These are phyloP conservation scores for Hordeum pubiflorum DNA, from an alignment of 202 grass and related monocot genomes.

Conservation along the genomic window DNA sequence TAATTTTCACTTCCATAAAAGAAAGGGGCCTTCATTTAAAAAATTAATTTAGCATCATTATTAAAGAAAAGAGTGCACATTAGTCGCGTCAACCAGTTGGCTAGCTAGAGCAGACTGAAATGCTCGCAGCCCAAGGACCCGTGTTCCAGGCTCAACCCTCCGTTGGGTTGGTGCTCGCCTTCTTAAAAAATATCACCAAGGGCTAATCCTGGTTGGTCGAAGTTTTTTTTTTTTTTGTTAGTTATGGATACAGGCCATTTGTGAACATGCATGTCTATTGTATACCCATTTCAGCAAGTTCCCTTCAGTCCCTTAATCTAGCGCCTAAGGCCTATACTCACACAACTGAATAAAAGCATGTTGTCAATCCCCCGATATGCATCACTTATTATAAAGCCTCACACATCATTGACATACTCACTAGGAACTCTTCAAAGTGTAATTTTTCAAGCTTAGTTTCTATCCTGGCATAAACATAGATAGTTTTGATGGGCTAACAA, in stretches of 20 bases:
- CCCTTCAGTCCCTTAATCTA: conserved; percentile 7
- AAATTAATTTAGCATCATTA: neutral
- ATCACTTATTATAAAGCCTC: neutral
- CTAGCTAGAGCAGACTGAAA: neutral
- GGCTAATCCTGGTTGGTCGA: neutral
- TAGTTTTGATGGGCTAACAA: neutral
- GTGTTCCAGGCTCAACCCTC: neutral
- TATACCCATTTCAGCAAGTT: conserved; percentile 17
- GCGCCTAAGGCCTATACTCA: neutral
- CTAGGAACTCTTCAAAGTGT: neutral
- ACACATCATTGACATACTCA: neutral
- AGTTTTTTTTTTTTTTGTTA: neutral
- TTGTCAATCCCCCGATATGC: neutral
- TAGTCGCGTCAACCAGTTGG: neutral
- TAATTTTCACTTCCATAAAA: neutral
- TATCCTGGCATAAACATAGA: neutral
- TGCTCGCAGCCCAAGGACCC: neutral
- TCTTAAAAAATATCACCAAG: neutral
- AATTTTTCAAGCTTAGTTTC: neutral
- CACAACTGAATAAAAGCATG: neutral
- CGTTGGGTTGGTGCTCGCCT: neutral
- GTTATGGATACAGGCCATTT: neutral
- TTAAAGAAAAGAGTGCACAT: neutral
- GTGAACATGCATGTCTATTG: neutral
- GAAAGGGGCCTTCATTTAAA: neutral